Base-by-base conservation (phyloP, 2,329 filamentous ascomycete species). In the Fonsecaea multimorphosa region DNA sequence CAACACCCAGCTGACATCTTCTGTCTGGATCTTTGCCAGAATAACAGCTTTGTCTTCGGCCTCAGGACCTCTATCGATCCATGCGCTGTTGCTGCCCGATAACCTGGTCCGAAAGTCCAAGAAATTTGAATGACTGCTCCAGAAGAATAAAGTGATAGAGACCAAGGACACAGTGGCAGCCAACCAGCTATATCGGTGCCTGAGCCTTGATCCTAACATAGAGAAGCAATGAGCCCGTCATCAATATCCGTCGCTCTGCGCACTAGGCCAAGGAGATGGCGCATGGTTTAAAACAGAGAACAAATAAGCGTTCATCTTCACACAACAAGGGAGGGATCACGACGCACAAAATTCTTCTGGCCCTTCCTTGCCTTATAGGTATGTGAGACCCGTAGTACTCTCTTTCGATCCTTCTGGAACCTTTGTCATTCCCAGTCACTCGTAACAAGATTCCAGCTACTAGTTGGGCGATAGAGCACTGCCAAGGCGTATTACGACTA, bases 1-100 rank as follows among this genome's bases (percentile, higher is more conserved):
- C 9, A 72, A 65, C 1, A 83, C 78, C 82, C 82, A 84, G 31
- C 76, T 70, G 2, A 79, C 79, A 64, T 79, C 71, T 65, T 83
- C 81, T 31, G 75, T 75, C 44, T 77, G 73, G 14, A 82, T 64
- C 65, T 76, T 80, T 16, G 80, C 81, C 75, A 83, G 80, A 29
- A 81, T 76, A 58, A 81, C 76, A 12, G 78, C 75, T 56, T 80
- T 80, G 69, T 80, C 78, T 34, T 61, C 34, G 9, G 66, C 66
- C 7, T 61, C 38, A 11, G 63, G 66, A 1, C 58, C 62, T 38
- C 36, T 56, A 40, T 46, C 63, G 16, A 63, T 62, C 34, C 61
- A 52, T 5, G 49, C 49, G 2, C 49, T 27, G 29, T 52, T 7
- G 49, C 49, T n/a, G 11, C 49, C 12, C 9, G 22, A 3, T 52